phyloP scores from a whole-genome alignment of 345 rosid species.

The Syzygium grande region DNA sequence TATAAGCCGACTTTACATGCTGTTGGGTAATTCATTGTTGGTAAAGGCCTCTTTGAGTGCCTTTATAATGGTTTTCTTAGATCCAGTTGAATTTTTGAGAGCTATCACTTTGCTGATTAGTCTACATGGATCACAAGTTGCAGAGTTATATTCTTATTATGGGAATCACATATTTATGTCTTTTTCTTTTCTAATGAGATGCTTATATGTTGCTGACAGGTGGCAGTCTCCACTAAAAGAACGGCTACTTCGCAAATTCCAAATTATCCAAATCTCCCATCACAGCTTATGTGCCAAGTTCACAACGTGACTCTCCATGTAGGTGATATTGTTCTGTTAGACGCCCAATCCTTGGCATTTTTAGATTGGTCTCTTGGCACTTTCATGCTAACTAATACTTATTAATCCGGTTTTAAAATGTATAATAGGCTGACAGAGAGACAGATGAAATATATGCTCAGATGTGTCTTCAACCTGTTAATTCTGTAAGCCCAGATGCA shows the following conservation, averaged over 20 bases:
- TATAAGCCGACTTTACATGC: background rate
- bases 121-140: background rate
- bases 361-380: background rate
- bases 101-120: background rate
- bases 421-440: conserved; percentile 77
- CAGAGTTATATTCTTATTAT: background rate
- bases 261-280: conserved; percentile 88
- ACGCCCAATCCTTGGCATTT: background rate
- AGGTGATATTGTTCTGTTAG: conserved; percentile 9
- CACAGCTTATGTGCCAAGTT: conserved; percentile 97
- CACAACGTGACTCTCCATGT: conserved; percentile 87
- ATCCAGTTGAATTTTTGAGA: background rate
- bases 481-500: conserved; percentile 46
- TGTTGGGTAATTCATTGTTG: background rate
- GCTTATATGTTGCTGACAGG: conserved; percentile 26
- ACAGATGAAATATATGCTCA: conserved; percentile 94
- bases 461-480: conserved; percentile 95
- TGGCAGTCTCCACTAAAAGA: conserved; percentile 88
- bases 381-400: background rate
- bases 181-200: background rate
- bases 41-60: background rate
- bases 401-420: background rate
- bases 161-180: background rate
- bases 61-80: background rate
- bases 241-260: conserved; percentile 88